Evolutionary conservation across 1,139 yeast species (phyloP).

Genomic region (Candida tunisiensis): DNA sequence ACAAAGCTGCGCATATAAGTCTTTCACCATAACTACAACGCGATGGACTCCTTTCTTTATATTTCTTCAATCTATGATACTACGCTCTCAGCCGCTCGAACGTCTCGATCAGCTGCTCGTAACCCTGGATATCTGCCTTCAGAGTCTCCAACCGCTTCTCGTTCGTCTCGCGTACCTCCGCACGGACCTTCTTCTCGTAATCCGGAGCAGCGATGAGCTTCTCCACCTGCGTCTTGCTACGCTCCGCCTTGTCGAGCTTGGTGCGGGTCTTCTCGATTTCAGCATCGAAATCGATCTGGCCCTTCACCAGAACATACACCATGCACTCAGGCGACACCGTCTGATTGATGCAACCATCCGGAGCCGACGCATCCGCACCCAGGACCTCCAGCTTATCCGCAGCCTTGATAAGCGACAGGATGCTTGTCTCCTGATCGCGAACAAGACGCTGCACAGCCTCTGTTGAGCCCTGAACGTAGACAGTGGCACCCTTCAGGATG

Average conservation of each 20-base stretch:
- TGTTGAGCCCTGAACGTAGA: conserved; percentile 54
- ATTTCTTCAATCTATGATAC: no score
- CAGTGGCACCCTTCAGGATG: conserved; percentile 75
- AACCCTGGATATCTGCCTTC: conserved; percentile 76
- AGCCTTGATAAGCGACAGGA: conserved; percentile 83
- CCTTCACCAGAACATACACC: conserved; percentile 85
- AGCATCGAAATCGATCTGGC: conserved; percentile 82
- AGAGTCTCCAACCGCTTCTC: conserved; percentile 49
- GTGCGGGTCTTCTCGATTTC: conserved; percentile 72
- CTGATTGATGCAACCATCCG: conserved; percentile 80
- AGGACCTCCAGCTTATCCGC: conserved; percentile 55
- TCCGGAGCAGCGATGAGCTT: conserved; percentile 58
- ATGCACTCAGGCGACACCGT: conserved; percentile 67
- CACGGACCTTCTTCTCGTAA: conserved; percentile 73
- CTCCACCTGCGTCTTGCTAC: conserved; percentile 31
- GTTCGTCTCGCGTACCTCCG: conserved; percentile 67
- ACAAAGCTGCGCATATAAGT: no score
- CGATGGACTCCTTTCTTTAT: no score
- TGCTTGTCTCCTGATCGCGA: conserved; percentile 58
- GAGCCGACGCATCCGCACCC: conserved; percentile 34
- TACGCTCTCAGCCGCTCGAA: conserved; percentile 22
- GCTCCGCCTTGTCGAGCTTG: conserved; percentile 40
- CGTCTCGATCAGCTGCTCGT: conserved; percentile 21
- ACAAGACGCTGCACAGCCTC: conserved; percentile 36
- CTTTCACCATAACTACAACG: no score